These are phyloP conservation scores for Ustilago curta DNA, from an alignment of 1,284 basidiomycete species.

Conservation along the genomic window DNA sequence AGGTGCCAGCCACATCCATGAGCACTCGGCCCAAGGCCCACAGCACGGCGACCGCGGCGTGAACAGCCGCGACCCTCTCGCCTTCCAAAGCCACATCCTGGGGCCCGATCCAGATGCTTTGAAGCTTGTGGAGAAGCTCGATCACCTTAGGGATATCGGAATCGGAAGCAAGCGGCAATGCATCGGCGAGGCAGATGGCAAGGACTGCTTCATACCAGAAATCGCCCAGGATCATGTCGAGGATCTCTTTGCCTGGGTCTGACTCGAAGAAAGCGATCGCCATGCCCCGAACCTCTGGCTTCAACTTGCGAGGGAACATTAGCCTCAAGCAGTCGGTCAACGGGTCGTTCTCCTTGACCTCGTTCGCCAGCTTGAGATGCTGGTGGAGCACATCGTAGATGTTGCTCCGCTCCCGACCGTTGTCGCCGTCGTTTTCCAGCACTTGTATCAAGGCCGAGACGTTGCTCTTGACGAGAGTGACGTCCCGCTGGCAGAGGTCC, in stretches of 20 bases:
- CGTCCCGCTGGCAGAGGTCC: slow-evolving; percentile 19
- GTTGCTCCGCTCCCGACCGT: slow-evolving; percentile 8
- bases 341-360: not conserved
- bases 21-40: slow-evolving; percentile 22
- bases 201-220: slow-evolving; percentile 5
- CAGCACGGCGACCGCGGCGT: slow-evolving; percentile 12
- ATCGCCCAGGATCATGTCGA: slow-evolving; percentile 14
- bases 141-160: slow-evolving; percentile 3
- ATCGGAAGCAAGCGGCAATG: slow-evolving; percentile 13
- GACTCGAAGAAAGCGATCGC: slow-evolving; percentile 20
- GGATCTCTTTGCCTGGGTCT: not conserved
- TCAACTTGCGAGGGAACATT: slow-evolving; percentile 10
- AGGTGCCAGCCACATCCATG: slow-evolving; percentile 6
- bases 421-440: slow-evolving; percentile 13
- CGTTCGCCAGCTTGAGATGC: slow-evolving; percentile 9
- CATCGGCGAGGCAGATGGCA: slow-evolving; percentile 11
- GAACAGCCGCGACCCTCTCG: not conserved
- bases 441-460: slow-evolving; percentile 22
- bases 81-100: not conserved
- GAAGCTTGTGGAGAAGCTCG: slow-evolving; percentile 14
- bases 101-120: slow-evolving; percentile 21
- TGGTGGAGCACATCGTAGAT: slow-evolving; percentile 10
- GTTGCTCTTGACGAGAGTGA: slow-evolving; percentile 15
- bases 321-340: slow-evolving; percentile 13
- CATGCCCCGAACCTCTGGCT: not conserved